Percentiles rank a stretch among this genome's conserved stretches.
These are phyloP conservation scores for Botrytis byssoidea DNA, from an alignment of 2,329 filamentous ascomycete genomes.

Conservation along the genomic window DNA sequence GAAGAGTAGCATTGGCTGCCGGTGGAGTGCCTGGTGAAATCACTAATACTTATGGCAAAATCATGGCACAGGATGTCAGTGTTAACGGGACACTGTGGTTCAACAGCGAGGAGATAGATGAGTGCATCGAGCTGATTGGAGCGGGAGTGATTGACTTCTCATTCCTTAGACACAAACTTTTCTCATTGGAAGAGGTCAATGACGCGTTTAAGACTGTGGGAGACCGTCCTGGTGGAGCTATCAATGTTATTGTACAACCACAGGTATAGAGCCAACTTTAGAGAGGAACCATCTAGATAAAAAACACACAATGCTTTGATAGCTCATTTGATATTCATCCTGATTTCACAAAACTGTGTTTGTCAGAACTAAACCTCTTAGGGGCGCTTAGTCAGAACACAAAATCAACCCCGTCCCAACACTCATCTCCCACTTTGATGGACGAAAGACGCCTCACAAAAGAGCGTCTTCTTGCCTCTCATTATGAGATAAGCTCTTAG, in stretches of 20 bases:
- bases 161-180: not conserved
- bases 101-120: not conserved
- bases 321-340: not conserved
- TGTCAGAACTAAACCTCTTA: not conserved
- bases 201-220: not conserved
- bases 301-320: not conserved
- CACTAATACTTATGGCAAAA: not conserved
- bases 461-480: not conserved
- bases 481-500: not conserved
- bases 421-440: not conserved
- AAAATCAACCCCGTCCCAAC: not conserved
- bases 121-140: not conserved
- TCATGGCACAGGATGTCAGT: not conserved
- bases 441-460: not conserved
- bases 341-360: not conserved
- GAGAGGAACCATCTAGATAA: not conserved
- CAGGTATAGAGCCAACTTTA: not conserved
- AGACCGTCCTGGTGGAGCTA: not conserved
- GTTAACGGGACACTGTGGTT: not conserved
- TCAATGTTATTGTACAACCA: not conserved
- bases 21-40: not conserved
- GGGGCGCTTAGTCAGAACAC: not conserved
- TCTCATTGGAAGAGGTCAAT: not conserved
- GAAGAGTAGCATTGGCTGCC: not conserved
- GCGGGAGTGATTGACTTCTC: not conserved